phyloP scores from a whole-genome alignment of 177 flowering plant species.

The Tripterygium wilfordii region DNA sequence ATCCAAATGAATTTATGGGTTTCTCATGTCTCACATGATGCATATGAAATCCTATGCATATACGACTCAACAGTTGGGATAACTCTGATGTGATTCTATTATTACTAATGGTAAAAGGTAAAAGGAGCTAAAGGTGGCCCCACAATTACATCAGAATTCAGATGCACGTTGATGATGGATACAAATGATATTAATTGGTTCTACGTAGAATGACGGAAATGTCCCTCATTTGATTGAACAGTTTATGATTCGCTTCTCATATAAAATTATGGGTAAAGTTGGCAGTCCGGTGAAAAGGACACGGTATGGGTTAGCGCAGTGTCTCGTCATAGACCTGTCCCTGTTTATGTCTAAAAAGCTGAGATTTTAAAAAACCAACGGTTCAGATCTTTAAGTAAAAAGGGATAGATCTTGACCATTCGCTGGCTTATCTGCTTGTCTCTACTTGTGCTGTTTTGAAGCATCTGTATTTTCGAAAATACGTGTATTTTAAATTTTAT shows the following conservation, averaged over 20 bases:
- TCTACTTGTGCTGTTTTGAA: slow-evolving; percentile 1
- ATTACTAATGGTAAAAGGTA: too few relatives aligned
- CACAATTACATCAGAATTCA: not conserved
- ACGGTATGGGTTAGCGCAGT: slow-evolving; percentile 29
- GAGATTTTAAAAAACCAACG: slow-evolving; percentile 6
- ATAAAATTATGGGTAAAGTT: slow-evolving; percentile 7
- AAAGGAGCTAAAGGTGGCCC: not conserved
- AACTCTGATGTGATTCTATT: too few relatives aligned
- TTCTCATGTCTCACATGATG: too few relatives aligned
- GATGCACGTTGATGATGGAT: slow-evolving; percentile 2
- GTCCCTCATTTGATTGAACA: slow-evolving; percentile 3
- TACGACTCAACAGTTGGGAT: too few relatives aligned
- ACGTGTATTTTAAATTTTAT: too few relatives aligned
- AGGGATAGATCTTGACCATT: slow-evolving; percentile 14
- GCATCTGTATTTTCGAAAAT: too few relatives aligned
- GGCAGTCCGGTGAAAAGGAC: slow-evolving; percentile 23
- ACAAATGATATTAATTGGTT: not conserved
- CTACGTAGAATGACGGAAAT: slow-evolving; percentile 5
- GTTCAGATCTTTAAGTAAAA: not conserved
- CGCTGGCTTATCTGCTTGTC: slow-evolving; percentile 8
- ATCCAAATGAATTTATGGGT: too few relatives aligned
- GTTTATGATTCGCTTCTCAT: not conserved
- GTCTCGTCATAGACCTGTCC: slow-evolving; percentile 31
- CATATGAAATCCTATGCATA: too few relatives aligned
- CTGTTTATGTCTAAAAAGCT: slow-evolving; percentile 29